Base-by-base conservation (phyloP, 352 stramenopile genomes). In the Phytophthora multivora region DNA sequence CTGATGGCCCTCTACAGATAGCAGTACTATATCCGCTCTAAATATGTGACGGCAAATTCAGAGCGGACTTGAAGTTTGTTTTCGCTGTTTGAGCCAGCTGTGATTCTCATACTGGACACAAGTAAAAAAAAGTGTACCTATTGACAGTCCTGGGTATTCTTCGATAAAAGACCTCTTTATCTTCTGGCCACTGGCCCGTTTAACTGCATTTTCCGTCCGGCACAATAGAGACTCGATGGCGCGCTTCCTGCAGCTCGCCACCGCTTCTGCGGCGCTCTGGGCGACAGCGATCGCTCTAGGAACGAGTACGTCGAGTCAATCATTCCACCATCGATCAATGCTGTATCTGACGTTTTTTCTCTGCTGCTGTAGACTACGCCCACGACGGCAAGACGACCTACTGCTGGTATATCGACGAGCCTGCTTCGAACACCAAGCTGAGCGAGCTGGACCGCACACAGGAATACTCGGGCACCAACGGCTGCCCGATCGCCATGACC, bases 381-480 rank as follows among this genome's bases (percentile, higher is more conserved):
- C 72, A 77, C 49, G 63, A 86, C 15, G 66, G 66, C 45, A 56
- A 71, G 11, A 74, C 60, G 16, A 74, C 78, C 35, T 88, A 88
- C 60, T 88, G 78, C 63, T 88, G 78, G 78, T 31, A 74, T 39
- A 88, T 88, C 50, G 55, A 67, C 21, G 55, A 82, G 30, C 67
- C 73, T 10, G 46, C 73, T 4, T 79, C 59, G 38, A 63, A 70
- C 21, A 60, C 67, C 26, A 78, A 78, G 59, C 65, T 87, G 51
- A 80, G 64, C 36, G 73, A 81, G 47, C 51, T 61, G 40, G 59
- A 87, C 51, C 73, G 73, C 45, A 71, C 77, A 13, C 52, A 74
- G 16, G 65, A 63, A 16, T 83, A 60, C 53, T 72, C 61, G 11
- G 73, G 70, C 18, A 35, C 49, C 11, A 42, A 70, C 3, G 69